These are phyloP conservation scores for Buxus sempervirens DNA, from an alignment of 164 flowering plant species.

Conservation along the genomic window DNA sequence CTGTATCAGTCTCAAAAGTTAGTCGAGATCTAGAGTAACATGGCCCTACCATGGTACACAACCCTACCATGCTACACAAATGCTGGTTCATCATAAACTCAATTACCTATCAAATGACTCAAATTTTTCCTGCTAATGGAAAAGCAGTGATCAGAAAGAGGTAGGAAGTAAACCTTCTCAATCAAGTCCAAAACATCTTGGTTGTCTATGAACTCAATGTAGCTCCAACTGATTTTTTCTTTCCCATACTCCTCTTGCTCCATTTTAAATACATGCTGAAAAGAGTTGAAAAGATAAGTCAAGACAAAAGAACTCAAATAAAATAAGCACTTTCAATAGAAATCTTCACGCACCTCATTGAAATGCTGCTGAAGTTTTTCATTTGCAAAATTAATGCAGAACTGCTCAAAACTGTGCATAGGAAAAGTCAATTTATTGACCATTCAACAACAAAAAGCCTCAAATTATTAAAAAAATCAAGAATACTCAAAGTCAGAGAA, in stretches of 20 bases:
- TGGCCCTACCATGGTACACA: too few relatives aligned
- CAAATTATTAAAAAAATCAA: neutral
- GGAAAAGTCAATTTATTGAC: neutral
- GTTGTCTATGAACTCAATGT: conserved; percentile 93
- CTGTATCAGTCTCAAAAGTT: neutral
- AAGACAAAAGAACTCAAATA: neutral
- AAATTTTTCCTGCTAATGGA: too few relatives aligned
- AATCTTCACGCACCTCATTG: conserved; percentile 61
- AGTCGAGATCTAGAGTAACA: neutral
- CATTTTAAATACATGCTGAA: conserved; percentile 97
- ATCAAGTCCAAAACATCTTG: conserved; percentile 95
- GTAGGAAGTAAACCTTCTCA: conserved; percentile 63
- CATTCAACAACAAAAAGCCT: neutral
- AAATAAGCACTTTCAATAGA: neutral
- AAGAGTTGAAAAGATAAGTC: conserved; percentile 6
- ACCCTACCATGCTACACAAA: too few relatives aligned
- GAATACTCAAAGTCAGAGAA: neutral
- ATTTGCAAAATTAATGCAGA: conserved; percentile 97
- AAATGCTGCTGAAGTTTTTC: conserved; percentile 98
- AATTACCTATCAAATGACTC: too few relatives aligned
- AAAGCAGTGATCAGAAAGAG: neutral
- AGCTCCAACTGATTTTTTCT: conserved; percentile 94
- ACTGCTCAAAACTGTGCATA: conserved; percentile 81
- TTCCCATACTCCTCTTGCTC: conserved; percentile 92
- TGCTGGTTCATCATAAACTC: too few relatives aligned